Evolutionary conservation across 805 yeast genomes (phyloP), one percentile per base, ranked within the genome.

Genomic region (Candida golubevii): DNA sequence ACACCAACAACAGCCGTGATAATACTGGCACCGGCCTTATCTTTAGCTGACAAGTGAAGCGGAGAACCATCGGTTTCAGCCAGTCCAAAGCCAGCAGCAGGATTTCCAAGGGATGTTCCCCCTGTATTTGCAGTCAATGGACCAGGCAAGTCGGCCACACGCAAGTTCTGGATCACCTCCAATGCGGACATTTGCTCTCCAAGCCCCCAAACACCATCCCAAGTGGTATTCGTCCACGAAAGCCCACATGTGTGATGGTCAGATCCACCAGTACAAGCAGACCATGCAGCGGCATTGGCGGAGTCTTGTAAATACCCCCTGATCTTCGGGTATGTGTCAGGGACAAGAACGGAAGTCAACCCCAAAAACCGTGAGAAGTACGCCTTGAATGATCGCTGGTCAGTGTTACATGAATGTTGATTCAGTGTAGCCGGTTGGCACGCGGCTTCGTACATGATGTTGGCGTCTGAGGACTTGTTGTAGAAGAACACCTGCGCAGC

Each of bases 381-480:
- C 1, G 96, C 96, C 69, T 86, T 88, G 75, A 91, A 90, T n/a
- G 93, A 80, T 47, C 96, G 75, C 71, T 90, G 96, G 71, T 90
- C 97, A 44, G 79, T 83, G 65, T 87, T 79, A 71, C 98, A 90
- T 33, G 74, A 70, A 38, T 12, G 32, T 28, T 14, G 27, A 37
- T 14, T 37, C 30, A 42, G 35, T 26, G 62, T 63, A 1, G 68
- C 53, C 13, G 73, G 71, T 70, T 87, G 95, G 65, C 97, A 90
- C 1, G 96, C 88, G 7, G 84, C 83, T 62, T 90, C 98, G 58
- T 74, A 85, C 79, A 88, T 74, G 39, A 87, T 67, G 32, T 66
- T 55, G 7, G 54, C 51, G 36, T 75, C 66, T 37, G 53, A 47
- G 31, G 56, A 53, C 41, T 52, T 51, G 45, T 63, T 51, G 43